Evolutionary conservation across 2,329 filamentous ascomycete species (phyloP).

Genomic region (Ilyonectria mors-panacis): DNA sequence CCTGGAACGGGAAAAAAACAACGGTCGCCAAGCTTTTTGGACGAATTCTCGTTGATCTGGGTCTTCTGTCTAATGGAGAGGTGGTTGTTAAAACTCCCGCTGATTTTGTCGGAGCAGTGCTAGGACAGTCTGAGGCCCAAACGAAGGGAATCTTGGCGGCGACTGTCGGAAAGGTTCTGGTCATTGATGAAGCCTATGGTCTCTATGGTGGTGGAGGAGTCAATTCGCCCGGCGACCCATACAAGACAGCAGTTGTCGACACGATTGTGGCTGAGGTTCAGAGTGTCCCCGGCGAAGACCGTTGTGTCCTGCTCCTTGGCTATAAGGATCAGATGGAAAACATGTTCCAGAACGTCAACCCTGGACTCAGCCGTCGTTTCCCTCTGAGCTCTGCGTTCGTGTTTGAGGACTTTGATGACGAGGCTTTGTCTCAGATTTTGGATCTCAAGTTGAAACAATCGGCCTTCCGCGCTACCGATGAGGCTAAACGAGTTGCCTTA

Average conservation of each 20-base stretch:
- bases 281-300: constrained; percentile 77
- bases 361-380: constrained; percentile 78
- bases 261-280: constrained; percentile 83
- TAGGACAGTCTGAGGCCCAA: constrained; percentile 79
- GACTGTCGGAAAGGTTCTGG: constrained; percentile 79
- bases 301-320: constrained; percentile 79
- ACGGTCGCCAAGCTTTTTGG: constrained; percentile 82
- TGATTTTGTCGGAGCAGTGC: constrained; percentile 76
- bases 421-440: constrained; percentile 72
- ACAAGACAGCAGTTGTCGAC: constrained; percentile 77
- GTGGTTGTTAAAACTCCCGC: constrained; percentile 80
- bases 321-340: constrained; percentile 79
- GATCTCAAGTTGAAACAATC: constrained; percentile 73
- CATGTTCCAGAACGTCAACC: constrained; percentile 83
- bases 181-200: constrained; percentile 86
- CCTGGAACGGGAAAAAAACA: constrained; percentile 85
- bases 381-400: constrained; percentile 74
- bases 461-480: constrained; percentile 66
- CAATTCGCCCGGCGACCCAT: constrained; percentile 54
- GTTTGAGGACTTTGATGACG: constrained; percentile 78
- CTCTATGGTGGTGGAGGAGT: constrained; percentile 64
- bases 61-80: constrained; percentile 77
- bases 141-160: constrained; percentile 80
- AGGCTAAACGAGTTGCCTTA: constrained; percentile 68
- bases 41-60: constrained; percentile 76